Conservation (phyloP, 306 rosid species). For the Begonia fuchsioides region DNA sequence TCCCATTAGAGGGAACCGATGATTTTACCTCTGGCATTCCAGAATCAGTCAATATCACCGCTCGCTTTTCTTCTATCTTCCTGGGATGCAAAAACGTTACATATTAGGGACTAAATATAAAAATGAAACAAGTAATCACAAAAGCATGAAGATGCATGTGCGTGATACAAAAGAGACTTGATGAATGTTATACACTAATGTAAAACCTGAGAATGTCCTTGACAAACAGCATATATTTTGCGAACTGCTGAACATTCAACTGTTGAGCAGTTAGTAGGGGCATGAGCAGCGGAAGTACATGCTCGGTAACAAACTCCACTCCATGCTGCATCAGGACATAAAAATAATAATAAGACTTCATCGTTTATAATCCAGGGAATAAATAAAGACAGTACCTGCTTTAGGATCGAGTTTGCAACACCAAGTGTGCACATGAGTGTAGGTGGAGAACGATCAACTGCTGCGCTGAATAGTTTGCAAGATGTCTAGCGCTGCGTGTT, state of each 20-base stretch:
- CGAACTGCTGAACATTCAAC: slow-evolving; percentile 91
- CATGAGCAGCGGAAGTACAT: slow-evolving; percentile 70
- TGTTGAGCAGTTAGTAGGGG: slow-evolving; percentile 91
- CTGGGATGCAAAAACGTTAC: slow-evolving; percentile 20
- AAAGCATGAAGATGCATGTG: no score
- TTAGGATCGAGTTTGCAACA: slow-evolving; percentile 82
- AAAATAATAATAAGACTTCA: background rate
- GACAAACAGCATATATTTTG: slow-evolving; percentile 96
- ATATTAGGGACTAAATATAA: background rate
- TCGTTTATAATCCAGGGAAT: background rate
- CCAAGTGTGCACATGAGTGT: slow-evolving; percentile 99
- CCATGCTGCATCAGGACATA: slow-evolving; percentile 35
- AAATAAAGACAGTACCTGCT: slow-evolving; percentile 45
- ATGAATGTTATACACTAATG: slow-evolving; percentile 1
- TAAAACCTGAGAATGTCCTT: slow-evolving; percentile 80
- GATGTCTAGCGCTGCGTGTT: slow-evolving; percentile 60
- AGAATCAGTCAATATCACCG: slow-evolving; percentile 68
- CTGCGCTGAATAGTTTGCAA: slow-evolving; percentile 93
- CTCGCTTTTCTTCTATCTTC: slow-evolving; percentile 90
- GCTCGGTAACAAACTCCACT: slow-evolving; percentile 87
- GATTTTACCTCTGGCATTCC: slow-evolving; percentile 55
- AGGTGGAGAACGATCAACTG: slow-evolving; percentile 90
- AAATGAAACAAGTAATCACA: background rate
- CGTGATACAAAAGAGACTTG: background rate
- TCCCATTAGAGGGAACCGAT: slow-evolving; percentile 37